Percentiles rank a stretch among this genome's conserved stretches.
These are phyloP conservation scores for Colletotrichum sp. DNA, from an alignment of 2,329 filamentous ascomycete genomes.

Conservation along the genomic window DNA sequence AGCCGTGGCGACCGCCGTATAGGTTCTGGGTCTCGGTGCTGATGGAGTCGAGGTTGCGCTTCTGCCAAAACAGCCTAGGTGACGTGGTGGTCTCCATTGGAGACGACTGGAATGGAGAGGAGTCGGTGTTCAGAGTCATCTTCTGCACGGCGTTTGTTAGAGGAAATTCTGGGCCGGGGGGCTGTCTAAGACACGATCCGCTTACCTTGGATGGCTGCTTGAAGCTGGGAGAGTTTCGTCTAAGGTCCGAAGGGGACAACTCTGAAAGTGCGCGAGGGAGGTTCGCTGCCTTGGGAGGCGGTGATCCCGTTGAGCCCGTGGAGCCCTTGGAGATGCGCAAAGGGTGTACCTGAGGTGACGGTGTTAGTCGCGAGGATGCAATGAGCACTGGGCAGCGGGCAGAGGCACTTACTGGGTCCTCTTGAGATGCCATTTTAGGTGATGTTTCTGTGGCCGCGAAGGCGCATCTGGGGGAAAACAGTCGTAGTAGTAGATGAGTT, in stretches of 20 bases:
- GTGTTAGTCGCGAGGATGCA: background rate
- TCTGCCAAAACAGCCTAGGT: conserved; percentile 91
- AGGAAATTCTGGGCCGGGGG: background rate
- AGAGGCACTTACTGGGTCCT: conserved; percentile 21
- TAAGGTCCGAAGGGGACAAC: conserved; percentile 82
- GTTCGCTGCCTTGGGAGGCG: conserved; percentile 68
- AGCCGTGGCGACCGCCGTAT: conserved; percentile 62
- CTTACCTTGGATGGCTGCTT: conserved; percentile 79
- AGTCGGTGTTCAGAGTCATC: conserved; percentile 72
- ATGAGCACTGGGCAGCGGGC: background rate
- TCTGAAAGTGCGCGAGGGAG: conserved; percentile 83
- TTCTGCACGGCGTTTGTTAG: conserved; percentile 57
- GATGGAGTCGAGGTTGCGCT: conserved; percentile 64
- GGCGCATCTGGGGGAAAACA: conserved; percentile 1
- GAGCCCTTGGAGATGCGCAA: conserved; percentile 79
- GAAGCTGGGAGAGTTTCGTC: conserved; percentile 93
- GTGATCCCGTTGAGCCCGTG: conserved; percentile 46
- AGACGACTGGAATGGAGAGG: conserved; percentile 86
- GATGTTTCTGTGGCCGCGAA: conserved; percentile 1
- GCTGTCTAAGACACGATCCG: conserved; percentile 25
- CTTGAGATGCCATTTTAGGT: conserved; percentile 20
- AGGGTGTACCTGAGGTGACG: conserved; percentile 68
- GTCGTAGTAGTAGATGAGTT: background rate
- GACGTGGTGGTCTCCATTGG: conserved; percentile 73
- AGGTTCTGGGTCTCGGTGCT: conserved; percentile 75